Percentiles rank a stretch among this genome's conserved stretches.
Evolutionary conservation across 805 yeast genomes (phyloP).

Genomic region (Saccharomycopsis microspora): DNA sequence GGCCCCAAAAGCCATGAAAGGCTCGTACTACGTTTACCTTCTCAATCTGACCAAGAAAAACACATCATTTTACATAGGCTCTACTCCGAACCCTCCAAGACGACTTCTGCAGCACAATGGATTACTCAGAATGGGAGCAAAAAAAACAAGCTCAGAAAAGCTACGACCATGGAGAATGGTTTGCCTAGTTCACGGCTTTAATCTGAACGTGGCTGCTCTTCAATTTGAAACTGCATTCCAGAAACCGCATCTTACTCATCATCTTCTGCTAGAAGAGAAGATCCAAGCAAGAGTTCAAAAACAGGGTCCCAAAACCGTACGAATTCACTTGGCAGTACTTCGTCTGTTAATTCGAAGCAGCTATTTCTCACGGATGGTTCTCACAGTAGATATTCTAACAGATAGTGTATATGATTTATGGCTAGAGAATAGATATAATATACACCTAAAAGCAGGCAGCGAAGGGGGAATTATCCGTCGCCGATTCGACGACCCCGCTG

Average conservation of each 20-base stretch:
- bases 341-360: conserved; percentile 30
- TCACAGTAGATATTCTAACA: too few relatives aligned
- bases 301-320: conserved; percentile 27
- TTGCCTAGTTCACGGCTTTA: conserved; percentile 57
- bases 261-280: conserved; percentile 28
- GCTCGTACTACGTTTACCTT: conserved; percentile 62
- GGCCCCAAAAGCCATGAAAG: conserved; percentile 20
- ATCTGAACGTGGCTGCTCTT: conserved; percentile 54
- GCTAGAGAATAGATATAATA: conserved; percentile 24
- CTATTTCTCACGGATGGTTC: conserved; percentile 34
- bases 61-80: conserved; percentile 62
- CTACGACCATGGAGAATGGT: conserved; percentile 69
- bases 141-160: conserved; percentile 43
- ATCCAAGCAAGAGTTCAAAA: conserved; percentile 16
- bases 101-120: conserved; percentile 78
- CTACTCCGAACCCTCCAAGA: conserved; percentile 65
- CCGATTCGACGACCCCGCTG: too few relatives aligned
- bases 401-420: conserved; percentile 22
- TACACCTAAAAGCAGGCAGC: conserved; percentile 11
- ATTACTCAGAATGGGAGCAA: conserved; percentile 58
- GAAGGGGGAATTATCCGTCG: neutral
- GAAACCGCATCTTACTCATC: conserved; percentile 56
- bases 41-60: conserved; percentile 48
- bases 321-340: conserved; percentile 36
- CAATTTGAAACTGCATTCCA: conserved; percentile 86